These are phyloP conservation scores for Dothistroma septosporum DNA, from an alignment of 2,329 filamentous ascomycete species.

Conservation along the genomic window DNA sequence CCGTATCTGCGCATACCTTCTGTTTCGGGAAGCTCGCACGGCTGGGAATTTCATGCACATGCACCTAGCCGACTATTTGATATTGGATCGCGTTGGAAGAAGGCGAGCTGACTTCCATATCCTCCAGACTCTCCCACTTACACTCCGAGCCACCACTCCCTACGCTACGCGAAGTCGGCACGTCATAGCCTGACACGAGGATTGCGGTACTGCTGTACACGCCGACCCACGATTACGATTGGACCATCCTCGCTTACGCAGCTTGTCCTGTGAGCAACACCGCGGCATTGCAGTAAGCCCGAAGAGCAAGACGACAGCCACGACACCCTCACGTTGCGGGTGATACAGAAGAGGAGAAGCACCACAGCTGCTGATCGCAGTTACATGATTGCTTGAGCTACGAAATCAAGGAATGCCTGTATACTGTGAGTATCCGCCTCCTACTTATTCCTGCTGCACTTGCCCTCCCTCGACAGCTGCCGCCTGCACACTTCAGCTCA, in stretches of 20 bases:
- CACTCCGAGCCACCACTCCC: conserved; percentile 8
- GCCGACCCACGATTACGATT: conserved; percentile 11
- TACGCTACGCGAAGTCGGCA: conserved; percentile 13
- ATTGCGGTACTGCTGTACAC: conserved; percentile 20
- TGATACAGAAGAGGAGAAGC: conserved; percentile 19
- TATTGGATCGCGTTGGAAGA: conserved; percentile 10
- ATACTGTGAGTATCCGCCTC: conserved; percentile 28
- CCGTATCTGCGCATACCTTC: conserved; percentile 7
- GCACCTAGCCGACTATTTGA: conserved; percentile 25
- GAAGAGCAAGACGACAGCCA: conserved; percentile 13
- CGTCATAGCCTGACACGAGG: conserved; percentile 21
- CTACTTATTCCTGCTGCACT: conserved; percentile 19
- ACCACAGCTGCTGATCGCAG: conserved; percentile 12
- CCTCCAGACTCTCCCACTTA: conserved; percentile 14
- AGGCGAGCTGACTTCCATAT: conserved; percentile 15
- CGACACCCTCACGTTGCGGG: conserved; percentile 16
- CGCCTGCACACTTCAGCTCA: neutral
- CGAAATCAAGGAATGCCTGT: conserved; percentile 27
- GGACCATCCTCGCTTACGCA: conserved; percentile 15
- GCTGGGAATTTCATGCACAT: conserved; percentile 15
- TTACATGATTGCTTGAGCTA: conserved; percentile 21
- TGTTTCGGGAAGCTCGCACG: conserved; percentile 10
- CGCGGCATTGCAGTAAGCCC: conserved; percentile 12
- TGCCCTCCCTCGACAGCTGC: neutral
- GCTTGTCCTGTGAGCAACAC: conserved; percentile 13